phyloP scores from a whole-genome alignment of 768 basidiomycete genomes.

The Thelephora ganbajun region DNA sequence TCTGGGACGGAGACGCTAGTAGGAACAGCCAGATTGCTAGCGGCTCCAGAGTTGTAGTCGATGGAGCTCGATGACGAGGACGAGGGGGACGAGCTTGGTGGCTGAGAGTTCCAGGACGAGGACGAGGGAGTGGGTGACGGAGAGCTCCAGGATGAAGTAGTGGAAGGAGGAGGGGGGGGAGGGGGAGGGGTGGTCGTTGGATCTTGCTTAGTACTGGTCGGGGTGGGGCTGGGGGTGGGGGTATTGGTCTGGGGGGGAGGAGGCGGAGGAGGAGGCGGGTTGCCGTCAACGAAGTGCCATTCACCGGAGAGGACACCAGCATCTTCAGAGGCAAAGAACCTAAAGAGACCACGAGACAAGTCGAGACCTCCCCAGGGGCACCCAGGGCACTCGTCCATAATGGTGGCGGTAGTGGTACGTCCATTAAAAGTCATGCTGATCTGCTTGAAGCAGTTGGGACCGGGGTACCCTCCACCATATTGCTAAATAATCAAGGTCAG shows the following conservation, averaged over 20 bases:
- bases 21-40: conserved; percentile 15
- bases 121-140: conserved; percentile 1
- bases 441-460: conserved; percentile 43
- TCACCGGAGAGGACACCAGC: conserved; percentile 44
- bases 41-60: conserved; percentile 7
- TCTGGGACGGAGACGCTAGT: conserved; percentile 20
- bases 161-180: conserved; percentile 8
- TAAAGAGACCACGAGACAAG: conserved; percentile 52
- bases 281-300: conserved; percentile 42
- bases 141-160: conserved; percentile 12
- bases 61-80: conserved; percentile 4
- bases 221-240: conserved; percentile 8
- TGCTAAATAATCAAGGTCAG: conserved; percentile 18
- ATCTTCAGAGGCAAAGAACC: conserved; percentile 33
- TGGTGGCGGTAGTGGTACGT: conserved; percentile 38
- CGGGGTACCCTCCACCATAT: conserved; percentile 48
- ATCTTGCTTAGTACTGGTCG: conserved; percentile 8
- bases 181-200: conserved; percentile 6
- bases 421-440: conserved; percentile 53
- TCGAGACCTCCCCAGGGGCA: conserved; percentile 59
- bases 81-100: conserved; percentile 12
- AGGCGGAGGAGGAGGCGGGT: conserved; percentile 13
- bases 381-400: conserved; percentile 58
- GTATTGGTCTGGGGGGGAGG: conserved; percentile 8
- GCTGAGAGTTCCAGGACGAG: conserved; percentile 11